Base-by-base conservation (phyloP, 306 rosid species). In the Cicer arietinum region DNA sequence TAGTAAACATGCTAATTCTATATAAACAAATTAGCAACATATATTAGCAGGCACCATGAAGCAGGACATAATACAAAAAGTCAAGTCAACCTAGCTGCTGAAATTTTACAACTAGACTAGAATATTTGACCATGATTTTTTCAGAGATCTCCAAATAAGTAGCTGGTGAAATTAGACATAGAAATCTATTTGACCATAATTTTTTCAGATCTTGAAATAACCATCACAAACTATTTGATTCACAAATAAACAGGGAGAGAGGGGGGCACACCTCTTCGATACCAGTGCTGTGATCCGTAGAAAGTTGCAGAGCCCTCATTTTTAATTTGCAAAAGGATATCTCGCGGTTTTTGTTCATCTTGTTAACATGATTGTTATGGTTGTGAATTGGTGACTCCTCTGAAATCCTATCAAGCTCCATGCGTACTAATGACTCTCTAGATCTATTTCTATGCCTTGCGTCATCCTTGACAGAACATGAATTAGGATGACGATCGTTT, bases 301-400 rank as follows among this genome's bases (percentile, higher is more conserved):
- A 88, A 80, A 88, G 92, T 85, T 86, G 92, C 77, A 88, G 76
- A 63, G 92, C 92, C 78, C 83, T 84, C 92, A 88, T 86, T 78
- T 84, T 88, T 65, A 88, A 65, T 80, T 84, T 80, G 79, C 90
- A 86, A 16, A 80, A 46, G 22, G 90, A 83, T 67, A 88, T 80
- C 87, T 88, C 92, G 35, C 90, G 70, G 58, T 80, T 82, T 82
- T 88, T 88, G 76, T 88, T 86, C 77, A 75, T 75, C 84, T 77
- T 78, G 84, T 76, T 82, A 50, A 86, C 48, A 73, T 80, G 88
- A 63, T 81, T 77, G 83, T 77, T 84, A 7, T 74, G 83, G 67
- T 84, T 88, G 79, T 86, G 92, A 40, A 88, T 79, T 39, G 90
- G 92, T 70, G 92, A 88, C 79, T 88, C 90, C 84, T 88, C 92